phyloP scores from a whole-genome alignment of 257 asterid genomes.

The Solanum ossicruentum region DNA sequence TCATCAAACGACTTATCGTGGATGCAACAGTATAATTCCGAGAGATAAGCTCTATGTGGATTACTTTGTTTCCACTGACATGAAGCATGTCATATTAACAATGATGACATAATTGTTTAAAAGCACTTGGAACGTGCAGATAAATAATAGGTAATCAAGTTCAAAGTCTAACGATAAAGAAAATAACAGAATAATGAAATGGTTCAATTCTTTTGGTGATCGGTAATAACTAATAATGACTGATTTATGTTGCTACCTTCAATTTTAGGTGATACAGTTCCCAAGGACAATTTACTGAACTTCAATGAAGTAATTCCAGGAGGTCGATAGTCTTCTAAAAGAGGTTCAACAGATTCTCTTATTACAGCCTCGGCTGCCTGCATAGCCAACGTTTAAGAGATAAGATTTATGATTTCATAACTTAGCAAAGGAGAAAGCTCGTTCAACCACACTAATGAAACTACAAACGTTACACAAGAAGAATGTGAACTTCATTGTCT shows the following conservation, averaged over 20 bases:
- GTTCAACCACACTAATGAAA: neutral
- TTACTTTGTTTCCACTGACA: neutral
- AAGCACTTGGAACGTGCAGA: neutral
- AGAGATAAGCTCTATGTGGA: neutral
- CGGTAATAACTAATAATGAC: neutral
- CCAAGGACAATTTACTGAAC: conserved; percentile 86
- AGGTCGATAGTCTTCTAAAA: conserved; percentile 91
- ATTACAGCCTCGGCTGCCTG: conserved; percentile 97
- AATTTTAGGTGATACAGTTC: conserved; percentile 96
- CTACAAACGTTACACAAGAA: neutral
- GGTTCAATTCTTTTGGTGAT: neutral
- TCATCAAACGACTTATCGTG: neutral
- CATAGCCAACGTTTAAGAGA: conserved; percentile 6
- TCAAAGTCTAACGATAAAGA: neutral
- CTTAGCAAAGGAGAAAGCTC: neutral
- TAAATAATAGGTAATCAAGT: neutral
- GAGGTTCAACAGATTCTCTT: conserved; percentile 88
- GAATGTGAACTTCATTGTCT: neutral
- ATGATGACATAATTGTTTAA: neutral
- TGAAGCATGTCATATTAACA: neutral
- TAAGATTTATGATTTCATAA: neutral
- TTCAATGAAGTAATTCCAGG: conserved; percentile 78
- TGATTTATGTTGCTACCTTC: conserved; percentile 44
- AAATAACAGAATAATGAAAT: neutral
- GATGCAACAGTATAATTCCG: neutral